Evolutionary conservation across 2,329 filamentous ascomycete species (phyloP).

Genomic region (Alternaria angustiovoidea): DNA sequence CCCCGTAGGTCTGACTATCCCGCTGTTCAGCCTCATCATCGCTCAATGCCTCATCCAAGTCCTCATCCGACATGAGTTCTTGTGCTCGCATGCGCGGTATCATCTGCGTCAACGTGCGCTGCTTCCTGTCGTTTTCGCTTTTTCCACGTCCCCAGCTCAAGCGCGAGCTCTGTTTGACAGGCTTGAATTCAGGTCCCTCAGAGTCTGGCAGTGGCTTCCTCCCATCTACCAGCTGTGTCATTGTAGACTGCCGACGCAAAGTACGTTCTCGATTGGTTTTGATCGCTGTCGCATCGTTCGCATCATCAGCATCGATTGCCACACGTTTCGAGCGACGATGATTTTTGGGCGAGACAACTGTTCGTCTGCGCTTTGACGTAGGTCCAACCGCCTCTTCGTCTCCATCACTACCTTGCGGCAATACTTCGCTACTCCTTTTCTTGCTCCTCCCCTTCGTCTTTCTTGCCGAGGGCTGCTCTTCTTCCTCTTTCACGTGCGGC

Average conservation of each 20-base stretch:
- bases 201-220: slow-evolving; percentile 27
- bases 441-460: slow-evolving; percentile 16
- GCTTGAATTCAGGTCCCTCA: slow-evolving; percentile 37
- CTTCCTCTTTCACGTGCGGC: background rate
- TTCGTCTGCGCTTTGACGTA: slow-evolving; percentile 33
- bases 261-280: slow-evolving; percentile 14
- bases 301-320: slow-evolving; percentile 12
- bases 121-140: slow-evolving; percentile 28
- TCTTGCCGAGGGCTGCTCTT: slow-evolving; percentile 2
- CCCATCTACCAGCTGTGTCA: slow-evolving; percentile 45
- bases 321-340: slow-evolving; percentile 8
- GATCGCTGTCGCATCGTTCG: background rate
- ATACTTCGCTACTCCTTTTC: slow-evolving; percentile 26
- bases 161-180: slow-evolving; percentile 27
- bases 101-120: slow-evolving; percentile 49
- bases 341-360: slow-evolving; percentile 5
- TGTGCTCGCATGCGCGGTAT: slow-evolving; percentile 34
- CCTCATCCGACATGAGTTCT: slow-evolving; percentile 29
- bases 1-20: slow-evolving; percentile 20
- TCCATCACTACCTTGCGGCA: slow-evolving; percentile 13
- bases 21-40: slow-evolving; percentile 26
- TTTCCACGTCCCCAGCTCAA: slow-evolving; percentile 30
- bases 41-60: slow-evolving; percentile 25
- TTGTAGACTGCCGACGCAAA: slow-evolving; percentile 44
- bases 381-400: slow-evolving; percentile 11